phyloP scores from a whole-genome alignment of 2,329 filamentous ascomycete genomes.

The Stylonectria norvegica region DNA sequence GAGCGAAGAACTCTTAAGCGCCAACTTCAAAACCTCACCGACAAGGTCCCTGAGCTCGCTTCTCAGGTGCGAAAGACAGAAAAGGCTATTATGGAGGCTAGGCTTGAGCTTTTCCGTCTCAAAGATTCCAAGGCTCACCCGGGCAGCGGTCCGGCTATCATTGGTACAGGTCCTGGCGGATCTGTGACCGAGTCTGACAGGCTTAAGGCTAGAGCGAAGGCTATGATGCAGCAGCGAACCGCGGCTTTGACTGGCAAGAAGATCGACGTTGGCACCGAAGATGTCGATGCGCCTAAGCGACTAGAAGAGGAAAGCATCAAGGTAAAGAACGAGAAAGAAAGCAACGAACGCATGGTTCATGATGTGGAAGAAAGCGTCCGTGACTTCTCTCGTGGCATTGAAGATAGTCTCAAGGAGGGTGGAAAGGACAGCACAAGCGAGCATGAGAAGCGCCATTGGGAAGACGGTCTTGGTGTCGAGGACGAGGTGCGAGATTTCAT shows the following conservation, averaged over 20 bases:
- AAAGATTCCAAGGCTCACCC: slow-evolving; percentile 92
- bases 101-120: slow-evolving; percentile 86
- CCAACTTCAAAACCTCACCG: slow-evolving; percentile 82
- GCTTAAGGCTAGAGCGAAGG: slow-evolving; percentile 89
- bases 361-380: slow-evolving; percentile 96
- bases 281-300: slow-evolving; percentile 75
- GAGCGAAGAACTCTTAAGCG: slow-evolving; percentile 83
- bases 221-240: slow-evolving; percentile 97
- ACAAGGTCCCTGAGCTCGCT: slow-evolving; percentile 86
- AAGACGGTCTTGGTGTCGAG: slow-evolving; percentile 92
- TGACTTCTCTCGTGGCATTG: slow-evolving; percentile 79
- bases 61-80: slow-evolving; percentile 90
- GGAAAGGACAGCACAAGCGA: slow-evolving; percentile 72
- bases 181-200: slow-evolving; percentile 88
- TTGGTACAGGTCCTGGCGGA: slow-evolving; percentile 91
- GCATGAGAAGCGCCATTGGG: slow-evolving; percentile 90
- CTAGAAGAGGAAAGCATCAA: slow-evolving; percentile 84
- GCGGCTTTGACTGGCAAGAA: slow-evolving; percentile 88
- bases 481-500: slow-evolving; percentile 98
- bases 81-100: slow-evolving; percentile 86
- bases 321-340: slow-evolving; percentile 80
- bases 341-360: slow-evolving; percentile 92
- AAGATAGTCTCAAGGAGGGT: slow-evolving; percentile 82
- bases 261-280: slow-evolving; percentile 64
- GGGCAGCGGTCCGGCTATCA: slow-evolving; percentile 71